Conservation (phyloP, 176 grass and related monocot genomes). For the maize (Zea mays) region DNA sequence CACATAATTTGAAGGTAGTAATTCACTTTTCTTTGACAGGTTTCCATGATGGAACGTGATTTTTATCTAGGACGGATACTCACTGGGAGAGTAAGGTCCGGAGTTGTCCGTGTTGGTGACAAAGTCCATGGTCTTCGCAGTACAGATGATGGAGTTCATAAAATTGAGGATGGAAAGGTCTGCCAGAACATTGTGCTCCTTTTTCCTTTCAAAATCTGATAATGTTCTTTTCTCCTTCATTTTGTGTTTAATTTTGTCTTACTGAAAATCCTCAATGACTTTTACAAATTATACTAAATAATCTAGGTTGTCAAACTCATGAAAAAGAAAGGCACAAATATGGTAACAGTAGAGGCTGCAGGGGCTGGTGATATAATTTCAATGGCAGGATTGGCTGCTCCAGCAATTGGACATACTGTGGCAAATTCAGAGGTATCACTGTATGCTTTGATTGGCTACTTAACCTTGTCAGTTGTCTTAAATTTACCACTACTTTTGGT, state of each 20-base stretch:
- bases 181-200: constrained; percentile 14
- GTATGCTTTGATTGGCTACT: constrained; percentile 26
- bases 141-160: constrained; percentile 73
- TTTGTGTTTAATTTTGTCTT: constrained; percentile 33
- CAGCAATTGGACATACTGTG: constrained; percentile 98
- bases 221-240: constrained; percentile 16
- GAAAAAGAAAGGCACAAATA: constrained; percentile 98
- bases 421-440: constrained; percentile 77
- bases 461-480: constrained; percentile 31
- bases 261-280: constrained; percentile 24
- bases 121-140: constrained; percentile 82
- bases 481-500: neutral
- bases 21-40: constrained; percentile 54
- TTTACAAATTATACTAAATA: constrained; percentile 31
- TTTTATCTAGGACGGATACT: constrained; percentile 99
- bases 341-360: constrained; percentile 70
- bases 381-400: constrained; percentile 86
- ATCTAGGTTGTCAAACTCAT: constrained; percentile 90
- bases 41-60: constrained; percentile 99
- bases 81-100: constrained; percentile 85
- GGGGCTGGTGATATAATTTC: constrained; percentile 98
- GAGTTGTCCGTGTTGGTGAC: constrained; percentile 75
- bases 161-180: constrained; percentile 98
- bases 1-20: neutral
- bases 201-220: neutral